These are phyloP conservation scores for Viola pubescens DNA, from an alignment of 441 rosid species.

Conservation along the genomic window DNA sequence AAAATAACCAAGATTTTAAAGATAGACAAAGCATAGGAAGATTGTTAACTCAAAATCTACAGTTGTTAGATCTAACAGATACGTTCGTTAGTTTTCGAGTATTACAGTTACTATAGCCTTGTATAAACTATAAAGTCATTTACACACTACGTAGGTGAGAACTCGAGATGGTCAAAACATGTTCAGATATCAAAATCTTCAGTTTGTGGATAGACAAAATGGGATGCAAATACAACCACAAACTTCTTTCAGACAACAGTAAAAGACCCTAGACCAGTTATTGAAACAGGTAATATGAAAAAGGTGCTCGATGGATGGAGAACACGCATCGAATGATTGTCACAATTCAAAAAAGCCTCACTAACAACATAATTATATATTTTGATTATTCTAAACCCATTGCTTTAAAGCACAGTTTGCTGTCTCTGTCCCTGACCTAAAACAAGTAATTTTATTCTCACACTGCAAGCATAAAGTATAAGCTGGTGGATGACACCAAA, in stretches of 20 bases:
- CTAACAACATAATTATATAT: conserved; percentile 11
- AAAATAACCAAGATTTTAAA: too few species aligned
- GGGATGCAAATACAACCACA: conserved; percentile 1
- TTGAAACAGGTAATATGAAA: conserved; percentile 12
- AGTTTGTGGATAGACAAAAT: too few species aligned
- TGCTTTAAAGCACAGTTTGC: conserved; percentile 21
- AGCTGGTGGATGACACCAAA: not conserved
- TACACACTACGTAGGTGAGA: too few species aligned
- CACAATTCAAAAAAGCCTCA: conserved; percentile 9
- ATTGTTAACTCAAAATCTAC: too few species aligned
- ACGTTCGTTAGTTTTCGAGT: too few species aligned
- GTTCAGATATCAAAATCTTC: too few species aligned
- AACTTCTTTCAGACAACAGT: conserved; percentile 6
- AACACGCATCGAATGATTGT: conserved; percentile 27
- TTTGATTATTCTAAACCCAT: conserved; percentile 19
- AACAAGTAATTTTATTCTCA: not conserved
- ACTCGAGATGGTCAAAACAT: too few species aligned
- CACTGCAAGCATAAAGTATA: not conserved
- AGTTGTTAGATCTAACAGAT: too few species aligned
- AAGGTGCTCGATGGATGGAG: conserved; percentile 17
- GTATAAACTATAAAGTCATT: too few species aligned
- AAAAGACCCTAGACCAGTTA: conserved; percentile 15
- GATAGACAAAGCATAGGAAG: too few species aligned
- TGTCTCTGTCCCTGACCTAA: not conserved
- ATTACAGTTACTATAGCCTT: too few species aligned